Conservation (phyloP, 2,329 filamentous ascomycete genomes). For the Neofusicoccum ribis region DNA sequence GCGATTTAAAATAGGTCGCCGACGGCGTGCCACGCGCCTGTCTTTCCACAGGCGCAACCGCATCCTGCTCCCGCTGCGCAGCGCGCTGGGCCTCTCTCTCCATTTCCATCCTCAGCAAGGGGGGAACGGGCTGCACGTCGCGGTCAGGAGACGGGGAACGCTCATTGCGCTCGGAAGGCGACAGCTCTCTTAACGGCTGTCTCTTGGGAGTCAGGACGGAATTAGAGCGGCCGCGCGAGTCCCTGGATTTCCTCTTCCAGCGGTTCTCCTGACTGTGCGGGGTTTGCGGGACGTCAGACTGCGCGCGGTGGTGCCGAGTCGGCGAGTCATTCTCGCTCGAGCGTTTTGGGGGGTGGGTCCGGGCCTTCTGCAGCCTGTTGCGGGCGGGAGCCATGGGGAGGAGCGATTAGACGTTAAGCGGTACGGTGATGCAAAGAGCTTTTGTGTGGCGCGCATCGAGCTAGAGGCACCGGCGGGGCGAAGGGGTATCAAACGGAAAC, state of each 20-base stretch:
- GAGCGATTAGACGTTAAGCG: neutral
- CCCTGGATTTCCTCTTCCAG: slow-evolving; percentile 13
- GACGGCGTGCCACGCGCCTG: slow-evolving; percentile 14
- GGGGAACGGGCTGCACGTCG: neutral
- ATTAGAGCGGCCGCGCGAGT: slow-evolving; percentile 6
- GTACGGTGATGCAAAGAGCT: neutral
- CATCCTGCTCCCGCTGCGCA: neutral
- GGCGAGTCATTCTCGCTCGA: slow-evolving; percentile 18
- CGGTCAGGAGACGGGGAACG: slow-evolving; percentile 8
- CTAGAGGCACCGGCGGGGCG: neutral
- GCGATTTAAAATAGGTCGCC: slow-evolving; percentile 3
- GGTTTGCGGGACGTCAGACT: slow-evolving; percentile 15
- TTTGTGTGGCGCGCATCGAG: neutral
- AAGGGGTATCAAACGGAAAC: neutral
- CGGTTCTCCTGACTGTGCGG: slow-evolving; percentile 17
- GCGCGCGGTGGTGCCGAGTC: slow-evolving; percentile 7
- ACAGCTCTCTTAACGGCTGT: slow-evolving; percentile 15
- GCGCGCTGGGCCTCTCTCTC: slow-evolving; percentile 6
- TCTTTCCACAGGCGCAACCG: neutral
- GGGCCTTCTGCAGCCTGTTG: slow-evolving; percentile 2
- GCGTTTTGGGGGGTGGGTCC: slow-evolving; percentile 2
- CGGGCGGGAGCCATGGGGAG: slow-evolving; percentile 1
- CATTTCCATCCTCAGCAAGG: slow-evolving; percentile 3
- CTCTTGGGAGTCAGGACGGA: neutral
- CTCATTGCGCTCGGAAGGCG: slow-evolving; percentile 14